Conservation (phyloP, 192 early-diverging fungal genomes). For the Lobulomyces angularis region DNA sequence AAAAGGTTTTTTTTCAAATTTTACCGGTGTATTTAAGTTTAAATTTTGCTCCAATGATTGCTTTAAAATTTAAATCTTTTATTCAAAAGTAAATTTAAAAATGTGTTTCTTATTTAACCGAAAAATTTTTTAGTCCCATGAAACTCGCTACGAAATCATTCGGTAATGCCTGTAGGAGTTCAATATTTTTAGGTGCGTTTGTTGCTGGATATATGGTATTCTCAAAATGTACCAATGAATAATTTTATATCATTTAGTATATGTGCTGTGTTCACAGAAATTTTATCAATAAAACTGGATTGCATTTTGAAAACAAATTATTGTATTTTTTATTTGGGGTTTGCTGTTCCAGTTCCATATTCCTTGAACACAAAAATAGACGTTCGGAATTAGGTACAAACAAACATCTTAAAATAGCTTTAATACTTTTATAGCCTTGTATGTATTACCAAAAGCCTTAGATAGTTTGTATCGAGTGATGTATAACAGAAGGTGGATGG, state of each 20-base stretch:
- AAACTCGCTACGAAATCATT: not conserved
- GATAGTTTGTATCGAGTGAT: slow-evolving; percentile 53
- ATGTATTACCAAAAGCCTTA: slow-evolving; percentile 64
- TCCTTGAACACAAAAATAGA: slow-evolving; percentile 1
- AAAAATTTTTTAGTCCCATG: not conserved
- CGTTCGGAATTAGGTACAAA: not conserved
- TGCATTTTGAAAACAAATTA: not conserved
- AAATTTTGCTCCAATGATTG: not conserved
- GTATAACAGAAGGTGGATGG: slow-evolving; percentile 43
- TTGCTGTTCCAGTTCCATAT: not conserved
- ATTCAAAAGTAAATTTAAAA: not conserved
- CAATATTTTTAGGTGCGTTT: not conserved
- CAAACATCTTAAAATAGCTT: too few species aligned
- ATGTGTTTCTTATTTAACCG: not conserved
- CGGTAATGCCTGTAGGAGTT: not conserved
- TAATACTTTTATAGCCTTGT: too few species aligned
- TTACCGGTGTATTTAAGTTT: slow-evolving; percentile 1
- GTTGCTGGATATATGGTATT: not conserved
- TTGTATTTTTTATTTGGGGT: not conserved
- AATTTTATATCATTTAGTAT: too few species aligned
- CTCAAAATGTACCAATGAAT: too few species aligned
- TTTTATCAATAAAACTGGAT: not conserved
- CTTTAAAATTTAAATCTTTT: not conserved
- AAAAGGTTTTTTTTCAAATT: not conserved
- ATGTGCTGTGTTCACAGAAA: not conserved